A percentile compares a stretch with the other conserved stretches of the same genome.
phyloP scores from a whole-genome alignment of 1,139 yeast species.

The Protomyces macrosporus region DNA sequence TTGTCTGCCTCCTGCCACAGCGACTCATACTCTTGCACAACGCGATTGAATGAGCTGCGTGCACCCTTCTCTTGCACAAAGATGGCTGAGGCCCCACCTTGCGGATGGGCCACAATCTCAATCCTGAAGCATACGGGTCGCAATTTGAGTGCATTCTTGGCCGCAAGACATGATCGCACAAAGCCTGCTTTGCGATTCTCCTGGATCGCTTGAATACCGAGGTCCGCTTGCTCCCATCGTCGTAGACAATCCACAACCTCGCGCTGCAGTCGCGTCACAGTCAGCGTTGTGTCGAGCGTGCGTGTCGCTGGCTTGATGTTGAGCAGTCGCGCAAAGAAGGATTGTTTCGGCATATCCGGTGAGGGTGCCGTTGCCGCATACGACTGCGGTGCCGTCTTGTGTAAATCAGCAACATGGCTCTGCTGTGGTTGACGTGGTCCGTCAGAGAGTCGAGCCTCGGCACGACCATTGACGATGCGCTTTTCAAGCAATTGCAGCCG shows the following conservation, averaged over 20 bases:
- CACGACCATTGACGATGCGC: background rate
- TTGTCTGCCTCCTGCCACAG: background rate
- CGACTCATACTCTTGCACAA: constrained; percentile 20
- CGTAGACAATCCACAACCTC: constrained; percentile 21
- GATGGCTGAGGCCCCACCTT: constrained; percentile 19
- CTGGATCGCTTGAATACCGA: constrained; percentile 27
- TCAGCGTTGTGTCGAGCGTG: constrained; percentile 23
- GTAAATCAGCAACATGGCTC: background rate
- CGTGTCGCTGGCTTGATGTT: constrained; percentile 28
- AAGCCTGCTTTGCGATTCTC: constrained; percentile 12
- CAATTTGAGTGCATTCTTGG: constrained; percentile 27
- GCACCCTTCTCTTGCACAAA: constrained; percentile 28
- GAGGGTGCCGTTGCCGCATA: background rate
- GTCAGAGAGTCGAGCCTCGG: background rate
- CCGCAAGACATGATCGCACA: constrained; percentile 25
- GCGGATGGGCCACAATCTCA: constrained; percentile 7
- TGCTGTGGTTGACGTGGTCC: background rate
- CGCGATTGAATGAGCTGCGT: constrained; percentile 17
- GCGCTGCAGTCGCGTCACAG: constrained; percentile 17
- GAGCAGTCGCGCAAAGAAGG: constrained; percentile 28
- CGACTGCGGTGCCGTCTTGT: background rate
- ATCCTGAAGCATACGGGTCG: constrained; percentile 27
- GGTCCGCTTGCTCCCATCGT: constrained; percentile 25
- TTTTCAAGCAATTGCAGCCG: background rate
- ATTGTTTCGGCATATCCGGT: constrained; percentile 6